Evolutionary conservation across 306 rosid genomes (phyloP).

Genomic region (Glycyrrhiza uralensis): DNA sequence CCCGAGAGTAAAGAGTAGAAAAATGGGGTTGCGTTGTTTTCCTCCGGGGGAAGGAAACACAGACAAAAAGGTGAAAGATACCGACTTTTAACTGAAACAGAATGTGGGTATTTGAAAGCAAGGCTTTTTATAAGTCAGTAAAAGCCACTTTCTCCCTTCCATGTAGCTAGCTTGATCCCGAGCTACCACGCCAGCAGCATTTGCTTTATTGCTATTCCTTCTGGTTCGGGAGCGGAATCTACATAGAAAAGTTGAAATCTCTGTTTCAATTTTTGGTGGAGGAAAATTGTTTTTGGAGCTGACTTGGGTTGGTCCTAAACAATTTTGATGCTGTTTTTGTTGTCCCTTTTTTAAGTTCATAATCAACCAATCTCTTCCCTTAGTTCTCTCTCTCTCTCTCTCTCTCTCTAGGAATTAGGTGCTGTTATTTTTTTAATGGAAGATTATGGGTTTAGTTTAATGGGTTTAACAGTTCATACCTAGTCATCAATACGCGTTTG

Average conservation of each 20-base stretch:
- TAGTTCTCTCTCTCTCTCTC: conserved; percentile 18
- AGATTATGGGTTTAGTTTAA: conserved; percentile 49
- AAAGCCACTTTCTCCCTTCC: conserved; percentile 39
- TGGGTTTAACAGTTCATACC: conserved; percentile 75
- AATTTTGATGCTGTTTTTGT: conserved; percentile 8
- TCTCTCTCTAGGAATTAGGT: conserved; percentile 22
- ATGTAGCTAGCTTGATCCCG: conserved; percentile 22
- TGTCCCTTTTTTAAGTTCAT: conserved; percentile 1
- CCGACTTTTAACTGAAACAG: conserved; percentile 53
- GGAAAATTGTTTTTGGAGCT: conserved; percentile 45
- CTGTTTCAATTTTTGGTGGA: conserved; percentile 39
- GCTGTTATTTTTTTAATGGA: conserved; percentile 18
- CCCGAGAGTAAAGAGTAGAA: no score
- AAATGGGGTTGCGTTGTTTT: not conserved
- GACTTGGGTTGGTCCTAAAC: conserved; percentile 27
- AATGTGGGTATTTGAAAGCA: conserved; percentile 41
- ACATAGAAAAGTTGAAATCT: conserved; percentile 23
- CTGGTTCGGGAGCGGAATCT: conserved; percentile 19
- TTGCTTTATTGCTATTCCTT: conserved; percentile 28
- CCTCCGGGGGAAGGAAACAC: conserved; percentile 17
- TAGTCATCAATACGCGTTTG: conserved; percentile 79
- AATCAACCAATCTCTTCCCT: not conserved
- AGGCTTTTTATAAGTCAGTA: conserved; percentile 39
- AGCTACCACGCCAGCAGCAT: conserved; percentile 38
- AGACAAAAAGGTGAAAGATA: conserved; percentile 18